Evolutionary conservation across 768 basidiomycete species (phyloP).

Genomic region (Agaricus blazei): DNA sequence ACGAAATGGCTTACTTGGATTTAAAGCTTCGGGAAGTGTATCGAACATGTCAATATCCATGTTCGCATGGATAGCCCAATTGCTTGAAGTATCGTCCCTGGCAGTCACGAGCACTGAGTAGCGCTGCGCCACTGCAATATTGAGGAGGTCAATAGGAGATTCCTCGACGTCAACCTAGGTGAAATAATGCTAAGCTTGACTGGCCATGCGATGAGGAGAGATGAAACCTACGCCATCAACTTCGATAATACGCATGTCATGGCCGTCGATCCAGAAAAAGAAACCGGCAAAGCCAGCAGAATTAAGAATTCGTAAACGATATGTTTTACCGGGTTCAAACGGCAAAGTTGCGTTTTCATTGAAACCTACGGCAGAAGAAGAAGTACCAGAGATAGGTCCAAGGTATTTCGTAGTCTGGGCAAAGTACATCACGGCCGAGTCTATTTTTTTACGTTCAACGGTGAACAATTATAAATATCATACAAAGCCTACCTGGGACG

Average conservation of each 20-base stretch:
- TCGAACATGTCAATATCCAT: constrained; percentile 94
- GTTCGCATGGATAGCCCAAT: constrained; percentile 89
- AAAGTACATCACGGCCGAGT: constrained; percentile 80
- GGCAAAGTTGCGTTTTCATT: constrained; percentile 83
- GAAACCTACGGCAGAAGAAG: constrained; percentile 62
- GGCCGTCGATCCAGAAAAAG: constrained; percentile 88
- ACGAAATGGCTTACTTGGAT: constrained; percentile 55
- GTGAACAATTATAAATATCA: not conserved
- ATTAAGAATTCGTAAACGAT: constrained; percentile 86
- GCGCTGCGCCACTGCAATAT: constrained; percentile 82
- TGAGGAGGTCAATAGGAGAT: constrained; percentile 64
- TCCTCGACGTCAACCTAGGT: constrained; percentile 71
- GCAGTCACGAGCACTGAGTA: constrained; percentile 93
- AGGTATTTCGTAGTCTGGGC: constrained; percentile 71
- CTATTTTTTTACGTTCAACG: constrained; percentile 27
- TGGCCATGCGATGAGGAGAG: not conserved
- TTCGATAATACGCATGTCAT: constrained; percentile 81
- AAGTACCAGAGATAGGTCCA: constrained; percentile 48
- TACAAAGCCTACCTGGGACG: constrained; percentile 56
- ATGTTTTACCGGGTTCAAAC: constrained; percentile 85
- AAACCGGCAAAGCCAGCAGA: constrained; percentile 69
- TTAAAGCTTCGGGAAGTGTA: constrained; percentile 59
- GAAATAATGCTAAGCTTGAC: not conserved
- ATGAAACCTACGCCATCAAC: constrained; percentile 66
- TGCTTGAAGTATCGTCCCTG: constrained; percentile 74